These are phyloP conservation scores for Nigrograna mackinnonii DNA, from an alignment of 2,329 filamentous ascomycete genomes.

Conservation along the genomic window DNA sequence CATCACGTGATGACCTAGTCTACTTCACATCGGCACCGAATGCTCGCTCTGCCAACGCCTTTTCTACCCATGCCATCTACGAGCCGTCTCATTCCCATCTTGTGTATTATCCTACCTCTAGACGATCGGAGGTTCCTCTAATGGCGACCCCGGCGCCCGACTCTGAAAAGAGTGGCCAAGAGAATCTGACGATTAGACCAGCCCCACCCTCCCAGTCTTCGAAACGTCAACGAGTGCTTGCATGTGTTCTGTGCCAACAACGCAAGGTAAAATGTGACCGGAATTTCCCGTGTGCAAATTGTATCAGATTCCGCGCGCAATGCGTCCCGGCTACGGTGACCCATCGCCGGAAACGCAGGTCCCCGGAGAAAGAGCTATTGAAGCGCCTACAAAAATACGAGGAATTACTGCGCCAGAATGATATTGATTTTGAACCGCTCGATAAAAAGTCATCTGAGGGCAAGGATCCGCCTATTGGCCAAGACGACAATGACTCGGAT, in stretches of 20 bases:
- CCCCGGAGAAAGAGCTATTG: slow-evolving; percentile 71
- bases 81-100: background rate
- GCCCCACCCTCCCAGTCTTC: slow-evolving; percentile 8
- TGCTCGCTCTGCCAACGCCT: too few species aligned
- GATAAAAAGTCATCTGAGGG: slow-evolving; percentile 40
- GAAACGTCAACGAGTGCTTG: slow-evolving; percentile 47
- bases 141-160: slow-evolving; percentile 1
- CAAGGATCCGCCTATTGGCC: slow-evolving; percentile 14
- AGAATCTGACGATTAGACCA: slow-evolving; percentile 3
- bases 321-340: slow-evolving; percentile 51
- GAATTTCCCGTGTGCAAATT: slow-evolving; percentile 39
- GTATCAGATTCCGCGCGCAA: slow-evolving; percentile 26
- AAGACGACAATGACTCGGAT: slow-evolving; percentile 5
- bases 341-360: slow-evolving; percentile 62
- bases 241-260: slow-evolving; percentile 73
- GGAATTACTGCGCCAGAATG: slow-evolving; percentile 64
- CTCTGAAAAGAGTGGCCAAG: slow-evolving; percentile 9
- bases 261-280: slow-evolving; percentile 44
- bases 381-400: slow-evolving; percentile 73
- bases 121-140: background rate
- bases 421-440: slow-evolving; percentile 70
- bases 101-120: background rate
- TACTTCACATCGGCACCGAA: too few species aligned
- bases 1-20: too few species aligned
- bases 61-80: background rate